Evolutionary conservation across 106 monocot genomes (phyloP).

Genomic region (Dendrobium chrysotoxum): DNA sequence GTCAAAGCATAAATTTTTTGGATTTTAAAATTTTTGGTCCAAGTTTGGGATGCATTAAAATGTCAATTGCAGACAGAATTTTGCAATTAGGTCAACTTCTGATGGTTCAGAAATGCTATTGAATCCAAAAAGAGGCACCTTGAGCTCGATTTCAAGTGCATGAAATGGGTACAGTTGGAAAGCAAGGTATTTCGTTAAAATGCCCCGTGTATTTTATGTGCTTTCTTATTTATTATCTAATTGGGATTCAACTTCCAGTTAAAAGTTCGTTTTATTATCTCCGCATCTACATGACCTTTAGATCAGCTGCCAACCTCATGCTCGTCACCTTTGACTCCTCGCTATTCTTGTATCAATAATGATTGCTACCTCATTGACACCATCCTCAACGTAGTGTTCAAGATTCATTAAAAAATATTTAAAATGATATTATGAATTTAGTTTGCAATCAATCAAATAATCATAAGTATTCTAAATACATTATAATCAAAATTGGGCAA

Average conservation of each 20-base stretch:
- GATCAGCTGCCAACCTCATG: too few relatives aligned
- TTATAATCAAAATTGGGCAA: too few relatives aligned
- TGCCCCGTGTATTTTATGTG: background rate
- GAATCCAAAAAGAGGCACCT: constrained; percentile 57
- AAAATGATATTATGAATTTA: too few relatives aligned
- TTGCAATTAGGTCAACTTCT: constrained; percentile 22
- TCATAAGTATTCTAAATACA: too few relatives aligned
- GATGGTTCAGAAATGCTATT: constrained; percentile 14
- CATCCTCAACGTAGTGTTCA: too few relatives aligned
- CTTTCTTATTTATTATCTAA: background rate
- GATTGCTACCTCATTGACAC: too few relatives aligned
- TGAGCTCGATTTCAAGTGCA: constrained; percentile 82
- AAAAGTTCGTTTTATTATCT: background rate
- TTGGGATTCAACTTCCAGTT: background rate
- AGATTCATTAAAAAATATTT: too few relatives aligned
- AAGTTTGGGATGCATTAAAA: constrained; percentile 82
- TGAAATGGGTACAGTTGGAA: constrained; percentile 77
- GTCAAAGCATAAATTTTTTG: background rate
- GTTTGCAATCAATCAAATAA: too few relatives aligned
- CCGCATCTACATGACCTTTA: too few relatives aligned
- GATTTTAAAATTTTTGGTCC: background rate
- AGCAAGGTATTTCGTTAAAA: constrained; percentile 39
- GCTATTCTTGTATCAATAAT: too few relatives aligned
- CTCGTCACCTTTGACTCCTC: too few relatives aligned
- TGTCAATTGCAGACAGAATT: constrained; percentile 73